phyloP scores from a whole-genome alignment of 441 rosid species.

The Euphorbia neoarborescens region DNA sequence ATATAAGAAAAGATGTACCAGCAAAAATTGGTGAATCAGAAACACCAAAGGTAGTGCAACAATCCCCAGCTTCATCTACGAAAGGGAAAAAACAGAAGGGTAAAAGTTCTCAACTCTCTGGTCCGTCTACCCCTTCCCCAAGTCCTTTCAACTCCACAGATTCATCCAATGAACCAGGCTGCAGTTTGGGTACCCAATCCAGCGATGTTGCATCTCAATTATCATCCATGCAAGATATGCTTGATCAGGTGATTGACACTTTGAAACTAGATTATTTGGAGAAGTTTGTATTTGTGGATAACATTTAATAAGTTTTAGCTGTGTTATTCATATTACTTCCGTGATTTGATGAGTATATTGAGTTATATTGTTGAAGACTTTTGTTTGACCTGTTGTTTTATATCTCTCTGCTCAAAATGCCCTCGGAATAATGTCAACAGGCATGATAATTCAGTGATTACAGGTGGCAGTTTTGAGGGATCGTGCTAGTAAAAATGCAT shows the following conservation, averaged over 20 bases:
- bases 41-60: constrained; percentile 27
- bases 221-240: constrained; percentile 50
- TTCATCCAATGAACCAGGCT: constrained; percentile 42
- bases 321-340: neutral
- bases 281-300: constrained; percentile 2
- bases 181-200: constrained; percentile 34
- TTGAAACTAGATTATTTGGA: neutral
- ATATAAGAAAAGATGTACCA: constrained; percentile 35
- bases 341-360: constrained; percentile 2
- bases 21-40: constrained; percentile 42
- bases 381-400: neutral
- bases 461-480: neutral
- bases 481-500: neutral
- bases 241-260: constrained; percentile 62
- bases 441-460: neutral
- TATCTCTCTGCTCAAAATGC: neutral
- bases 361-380: neutral
- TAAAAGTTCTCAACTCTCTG: constrained; percentile 45
- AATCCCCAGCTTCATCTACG: constrained; percentile 33
- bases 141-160: constrained; percentile 55
- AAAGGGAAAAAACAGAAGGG: constrained; percentile 61
- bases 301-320: neutral
- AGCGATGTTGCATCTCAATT: constrained; percentile 47
- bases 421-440: neutral
- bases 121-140: constrained; percentile 40